phyloP scores from a whole-genome alignment of 2,329 filamentous ascomycete species.

The Fusarium sp. region DNA sequence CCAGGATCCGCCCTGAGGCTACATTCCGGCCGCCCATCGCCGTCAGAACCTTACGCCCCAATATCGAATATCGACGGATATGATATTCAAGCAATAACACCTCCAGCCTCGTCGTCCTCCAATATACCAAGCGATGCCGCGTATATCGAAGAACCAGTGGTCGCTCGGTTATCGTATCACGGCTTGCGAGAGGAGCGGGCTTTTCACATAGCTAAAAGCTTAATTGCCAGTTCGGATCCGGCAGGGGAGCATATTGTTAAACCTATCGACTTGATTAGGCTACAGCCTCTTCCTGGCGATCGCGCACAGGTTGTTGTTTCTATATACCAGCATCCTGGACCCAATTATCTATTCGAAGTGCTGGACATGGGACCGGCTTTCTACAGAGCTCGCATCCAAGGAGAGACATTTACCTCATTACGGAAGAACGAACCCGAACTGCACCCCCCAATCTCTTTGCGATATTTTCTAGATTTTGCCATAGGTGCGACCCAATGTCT shows the following conservation, averaged over 20 bases:
- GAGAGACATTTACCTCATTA: slow-evolving; percentile 61
- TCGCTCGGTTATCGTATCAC: slow-evolving; percentile 87
- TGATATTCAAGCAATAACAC: slow-evolving; percentile 54
- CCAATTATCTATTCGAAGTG: slow-evolving; percentile 76
- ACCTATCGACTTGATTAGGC: slow-evolving; percentile 81
- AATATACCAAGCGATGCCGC: slow-evolving; percentile 58
- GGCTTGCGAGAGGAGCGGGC: slow-evolving; percentile 86
- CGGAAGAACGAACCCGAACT: slow-evolving; percentile 60
- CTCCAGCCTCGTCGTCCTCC: slow-evolving; percentile 49
- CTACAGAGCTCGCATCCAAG: slow-evolving; percentile 67
- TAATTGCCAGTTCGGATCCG: slow-evolving; percentile 78
- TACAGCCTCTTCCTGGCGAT: slow-evolving; percentile 76
- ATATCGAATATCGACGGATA: slow-evolving; percentile 51
- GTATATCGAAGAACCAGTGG: slow-evolving; percentile 72
- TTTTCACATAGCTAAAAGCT: slow-evolving; percentile 82
- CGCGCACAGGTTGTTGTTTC: slow-evolving; percentile 78
- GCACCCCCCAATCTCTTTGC: slow-evolving; percentile 73
- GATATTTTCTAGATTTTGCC: slow-evolving; percentile 88
- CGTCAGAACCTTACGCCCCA: slow-evolving; percentile 54
- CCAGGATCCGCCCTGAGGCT: slow-evolving; percentile 58
- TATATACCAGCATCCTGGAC: slow-evolving; percentile 83
- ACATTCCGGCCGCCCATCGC: slow-evolving; percentile 57
- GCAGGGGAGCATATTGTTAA: slow-evolving; percentile 80
- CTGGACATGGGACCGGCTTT: slow-evolving; percentile 83
- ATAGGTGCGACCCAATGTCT: slow-evolving; percentile 88